These are phyloP conservation scores for Jamesozyma gamospora DNA, from an alignment of 805 yeast genomes.

Conservation along the genomic window DNA sequence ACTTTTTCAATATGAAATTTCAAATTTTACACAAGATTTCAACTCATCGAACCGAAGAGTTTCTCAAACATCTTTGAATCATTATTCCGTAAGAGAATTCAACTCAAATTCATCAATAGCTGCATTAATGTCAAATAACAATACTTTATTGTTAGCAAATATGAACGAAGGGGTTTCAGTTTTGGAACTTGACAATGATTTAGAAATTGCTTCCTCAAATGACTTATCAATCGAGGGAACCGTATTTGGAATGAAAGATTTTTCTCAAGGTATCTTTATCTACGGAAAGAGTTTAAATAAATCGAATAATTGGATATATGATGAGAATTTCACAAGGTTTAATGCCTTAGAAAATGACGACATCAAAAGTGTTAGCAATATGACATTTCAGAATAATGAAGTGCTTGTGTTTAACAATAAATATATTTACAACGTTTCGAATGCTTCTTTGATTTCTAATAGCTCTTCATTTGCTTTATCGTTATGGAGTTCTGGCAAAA, in stretches of 20 bases:
- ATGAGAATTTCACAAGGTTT: slow-evolving; percentile 16
- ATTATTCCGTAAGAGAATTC: slow-evolving; percentile 29
- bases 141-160: slow-evolving; percentile 44
- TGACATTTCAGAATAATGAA: slow-evolving; percentile 14
- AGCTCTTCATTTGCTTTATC: slow-evolving; percentile 19
- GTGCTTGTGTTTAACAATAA: slow-evolving; percentile 19
- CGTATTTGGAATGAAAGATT: slow-evolving; percentile 12
- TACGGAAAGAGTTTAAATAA: slow-evolving; percentile 12
- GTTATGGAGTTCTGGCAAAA: slow-evolving; percentile 19
- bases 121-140: slow-evolving; percentile 30
- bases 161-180: slow-evolving; percentile 32
- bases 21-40: slow-evolving; percentile 44
- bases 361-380: slow-evolving; percentile 10
- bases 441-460: slow-evolving; percentile 11
- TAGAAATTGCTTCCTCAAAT: slow-evolving; percentile 9
- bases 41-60: slow-evolving; percentile 27
- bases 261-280: slow-evolving; percentile 31
- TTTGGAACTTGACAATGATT: slow-evolving; percentile 20
- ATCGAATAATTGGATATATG: slow-evolving; percentile 11
- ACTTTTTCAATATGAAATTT: slow-evolving; percentile 67
- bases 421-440: slow-evolving; percentile 24
- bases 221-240: slow-evolving; percentile 10
- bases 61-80: slow-evolving; percentile 41
- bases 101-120: slow-evolving; percentile 16
- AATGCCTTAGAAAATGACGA: slow-evolving; percentile 4